A percentile compares a stretch with the other conserved stretches of the same genome.
phyloP scores from a whole-genome alignment of 768 basidiomycete genomes.

The Lactarius tabidus region DNA sequence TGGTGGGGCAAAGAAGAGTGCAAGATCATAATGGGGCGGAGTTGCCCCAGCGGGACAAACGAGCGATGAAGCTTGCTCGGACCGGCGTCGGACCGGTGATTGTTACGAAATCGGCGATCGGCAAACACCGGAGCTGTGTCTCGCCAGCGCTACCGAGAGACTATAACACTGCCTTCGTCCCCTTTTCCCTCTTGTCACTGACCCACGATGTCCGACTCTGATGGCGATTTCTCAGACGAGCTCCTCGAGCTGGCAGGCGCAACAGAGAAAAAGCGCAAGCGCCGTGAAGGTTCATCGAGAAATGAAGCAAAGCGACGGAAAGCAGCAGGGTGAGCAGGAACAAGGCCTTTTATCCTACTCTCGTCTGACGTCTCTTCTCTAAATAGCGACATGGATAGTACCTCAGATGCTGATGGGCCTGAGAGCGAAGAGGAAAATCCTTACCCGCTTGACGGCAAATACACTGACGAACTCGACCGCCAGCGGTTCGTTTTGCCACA shows the following conservation, averaged over 20 bases:
- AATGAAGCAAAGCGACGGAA: conserved; percentile 61
- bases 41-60: not conserved
- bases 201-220: conserved; percentile 45
- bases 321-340: conserved; percentile 57
- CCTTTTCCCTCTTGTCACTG: conserved; percentile 5
- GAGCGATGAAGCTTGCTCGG: not conserved
- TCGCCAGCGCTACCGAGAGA: not conserved
- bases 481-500: conserved; percentile 51
- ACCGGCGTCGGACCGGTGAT: not conserved
- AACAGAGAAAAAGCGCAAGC: conserved; percentile 60
- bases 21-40: not conserved
- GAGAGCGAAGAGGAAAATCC: conserved; percentile 72
- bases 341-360: not conserved
- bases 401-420: conserved; percentile 48
- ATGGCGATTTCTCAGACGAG: conserved; percentile 59
- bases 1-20: not conserved
- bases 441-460: conserved; percentile 91
- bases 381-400: conserved; percentile 29
- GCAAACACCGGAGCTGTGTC: not conserved
- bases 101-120: not conserved
- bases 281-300: conserved; percentile 45
- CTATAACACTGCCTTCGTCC: not conserved
- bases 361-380: not conserved
- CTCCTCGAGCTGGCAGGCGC: conserved; percentile 79
- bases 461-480: conserved; percentile 78